Base-by-base conservation (phyloP, 1,284 basidiomycete species). In the Puccinia sorghi region DNA sequence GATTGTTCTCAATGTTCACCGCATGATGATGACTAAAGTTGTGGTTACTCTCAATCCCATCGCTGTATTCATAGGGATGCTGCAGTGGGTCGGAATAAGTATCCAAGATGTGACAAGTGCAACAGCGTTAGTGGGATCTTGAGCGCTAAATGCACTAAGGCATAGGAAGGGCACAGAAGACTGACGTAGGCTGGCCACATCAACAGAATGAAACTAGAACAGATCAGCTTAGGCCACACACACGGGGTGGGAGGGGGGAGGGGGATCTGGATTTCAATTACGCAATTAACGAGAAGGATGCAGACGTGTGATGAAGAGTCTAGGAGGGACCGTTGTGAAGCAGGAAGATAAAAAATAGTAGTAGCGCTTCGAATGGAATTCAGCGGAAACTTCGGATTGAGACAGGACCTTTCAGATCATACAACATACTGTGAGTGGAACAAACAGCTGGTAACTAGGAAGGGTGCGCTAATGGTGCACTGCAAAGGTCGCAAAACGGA, bases 101-200 rank as follows among this genome's bases (percentile, higher is more conserved):
- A 12, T 3, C 9, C 7, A 27, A 61, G 48, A 20, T 52, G 25
- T 3, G n/a, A 17, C 37, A 39, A 43, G n/a, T 52, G n/a, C n/a
- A n/a, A n/a, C n/a, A n/a, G n/a, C n/a, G n/a, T n/a, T n/a, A n/a
- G n/a, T n/a, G n/a, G n/a, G n/a, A n/a, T n/a, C n/a, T n/a, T n/a
- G n/a, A n/a, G 66, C 67, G 54, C 39, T 50, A 46, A 54, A 54
- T 70, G 39, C 32, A 64, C 41, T 7, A 37, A 61, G 67, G 66
- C 8, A 13, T 52, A 48, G 27, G 76, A 78, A 71, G 67, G 76
- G 76, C 22, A 50, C 22, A 54, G 67, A 78, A 71, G 76, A 78
- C 76, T 71, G 54, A 78, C 76, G 67, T 78, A 78, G 76, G 76
- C 76, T 78, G 57, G 39, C 67, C 54, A 78, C 67, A 78, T 78